Base-by-base conservation (phyloP, 345 rosid species). In the Aurinia saxatilis region DNA sequence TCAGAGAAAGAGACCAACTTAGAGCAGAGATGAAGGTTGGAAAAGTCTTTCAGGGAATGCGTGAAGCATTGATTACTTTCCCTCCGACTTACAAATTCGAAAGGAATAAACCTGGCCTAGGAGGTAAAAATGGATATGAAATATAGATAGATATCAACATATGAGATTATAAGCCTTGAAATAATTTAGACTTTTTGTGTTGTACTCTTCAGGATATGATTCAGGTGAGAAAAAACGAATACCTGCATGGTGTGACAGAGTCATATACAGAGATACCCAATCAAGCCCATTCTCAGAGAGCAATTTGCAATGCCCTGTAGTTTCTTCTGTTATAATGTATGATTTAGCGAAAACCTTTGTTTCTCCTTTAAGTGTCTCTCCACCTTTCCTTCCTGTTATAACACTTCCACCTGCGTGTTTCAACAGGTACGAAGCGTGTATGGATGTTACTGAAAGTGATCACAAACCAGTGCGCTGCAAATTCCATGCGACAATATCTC, bases 201-300 rank as follows among this genome's bases (percentile, higher is more conserved):
- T 57, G 13, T 60, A 47, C 51, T 57, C 52, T 44, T 63, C 79
- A 92, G 99, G 99, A 60, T 92, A 92, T 68, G 99, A 92, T 67
- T 82, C 98, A 30, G 98, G 98, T 18, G 98, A 92, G 92, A 89
- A 92, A 74, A 92, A 87, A 53, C 82, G 96, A 13, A 92, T 92
- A 65, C 99, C 99, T 59, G 99, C 99, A 4, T 92, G 99, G 99
- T 92, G 99, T 72, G 99, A 92, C 67, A 75, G 99, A 77, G 79
- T 92, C 65, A 78, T 92, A 62, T 90, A 78, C 30, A 90, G 99
- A 7, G 99, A 92, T 73, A 90, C 65, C 62, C 95, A 81, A 57
- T 33, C 82, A 5, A 72, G 75, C 54, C 60, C 84, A 12, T 72
- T 63, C 23, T 52, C 84, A 4, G 85, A 90, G 6, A 82, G 99